phyloP scores from a whole-genome alignment of 441 rosid genomes.

The Pelargonium exstipulatum region DNA sequence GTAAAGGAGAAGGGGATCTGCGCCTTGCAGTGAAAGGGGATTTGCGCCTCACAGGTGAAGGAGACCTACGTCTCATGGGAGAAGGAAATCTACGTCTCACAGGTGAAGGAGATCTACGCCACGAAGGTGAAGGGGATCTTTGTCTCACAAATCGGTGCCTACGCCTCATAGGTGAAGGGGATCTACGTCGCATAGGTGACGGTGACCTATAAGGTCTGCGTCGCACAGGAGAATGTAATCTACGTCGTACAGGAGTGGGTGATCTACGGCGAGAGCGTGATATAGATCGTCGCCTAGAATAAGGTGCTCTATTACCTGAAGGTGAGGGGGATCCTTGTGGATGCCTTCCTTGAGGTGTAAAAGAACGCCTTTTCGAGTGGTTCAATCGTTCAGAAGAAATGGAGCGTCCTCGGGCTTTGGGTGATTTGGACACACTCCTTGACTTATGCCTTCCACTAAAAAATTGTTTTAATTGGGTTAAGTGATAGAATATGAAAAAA shows the following conservation, averaged over 20 bases:
- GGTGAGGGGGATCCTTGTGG: conserved; percentile 26
- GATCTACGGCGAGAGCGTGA: conserved; percentile 26
- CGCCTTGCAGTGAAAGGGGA: too few species aligned
- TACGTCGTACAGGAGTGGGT: background rate
- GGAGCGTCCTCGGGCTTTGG: conserved; percentile 29
- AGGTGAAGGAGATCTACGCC: background rate
- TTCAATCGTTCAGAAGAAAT: conserved; percentile 31
- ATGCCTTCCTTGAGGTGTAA: conserved; percentile 36
- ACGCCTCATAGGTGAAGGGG: conserved; percentile 8
- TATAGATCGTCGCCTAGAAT: conserved; percentile 23
- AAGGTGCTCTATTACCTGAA: background rate
- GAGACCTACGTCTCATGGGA: too few species aligned
- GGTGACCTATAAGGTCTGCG: conserved; percentile 25
- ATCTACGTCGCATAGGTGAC: conserved; percentile 24
- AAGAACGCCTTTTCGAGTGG: conserved; percentile 35
- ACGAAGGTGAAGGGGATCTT: conserved; percentile 12
- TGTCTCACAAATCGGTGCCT: conserved; percentile 12
- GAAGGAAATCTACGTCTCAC: too few species aligned
- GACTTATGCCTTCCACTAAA: conserved; percentile 42
- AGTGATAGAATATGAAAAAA: background rate
- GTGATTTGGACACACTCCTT: conserved; percentile 72
- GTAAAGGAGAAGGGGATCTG: too few species aligned
- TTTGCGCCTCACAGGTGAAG: too few species aligned
- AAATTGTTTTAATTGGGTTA: conserved; percentile 11
- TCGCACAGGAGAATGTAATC: background rate